Evolutionary conservation across 1,284 basidiomycete genomes (phyloP), one percentile per base, ranked within the genome.

Genomic region (Flammula alnicola): DNA sequence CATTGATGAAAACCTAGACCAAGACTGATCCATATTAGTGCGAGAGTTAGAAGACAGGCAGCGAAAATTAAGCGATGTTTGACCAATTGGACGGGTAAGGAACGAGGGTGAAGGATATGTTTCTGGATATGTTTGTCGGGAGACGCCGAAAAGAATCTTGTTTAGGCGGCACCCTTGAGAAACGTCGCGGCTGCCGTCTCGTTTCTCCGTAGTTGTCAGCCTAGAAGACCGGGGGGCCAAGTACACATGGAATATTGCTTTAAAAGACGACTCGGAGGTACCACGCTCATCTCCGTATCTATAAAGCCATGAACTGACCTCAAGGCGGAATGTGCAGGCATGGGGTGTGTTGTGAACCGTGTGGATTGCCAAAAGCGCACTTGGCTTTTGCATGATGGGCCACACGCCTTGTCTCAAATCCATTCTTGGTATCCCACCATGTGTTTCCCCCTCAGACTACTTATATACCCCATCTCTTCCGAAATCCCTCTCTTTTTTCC

Each of bases 381-480:
- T 14, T 39, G 37, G n/a, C 14, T 23, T n/a, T n/a, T 39, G 10
- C 17, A 30, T 17, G 17, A 30, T 43, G 45, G 50, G 43, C 58
- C 62, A 59, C 57, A 58, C 57, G 61, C 53, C 58, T 60, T 61
- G 60, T 61, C 60, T 58, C 58, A 57, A 56, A 47, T 57, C 58
- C 58, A 54, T 51, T 54, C 54, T 57, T 57, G 59, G 49, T 49
- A 54, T 51, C 51, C 40, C 58, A 62, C 69, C 73, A 75, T n/a
- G n/a, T n/a, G n/a, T n/a, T 74, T 70, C 71, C 70, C 74, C 70
- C 67, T 50, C 60, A 62, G 62, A 63, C 64, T 58, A 44, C 53
- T 68, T 73, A 74, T 73, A 74, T 72, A 73, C 61, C 54, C 52
- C 59, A 62, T 52, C 57, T 40, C 33, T n/a, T 52, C 17, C 11